phyloP scores from a whole-genome alignment of 352 stramenopile species.

The Globisporangium heterothallicum region DNA sequence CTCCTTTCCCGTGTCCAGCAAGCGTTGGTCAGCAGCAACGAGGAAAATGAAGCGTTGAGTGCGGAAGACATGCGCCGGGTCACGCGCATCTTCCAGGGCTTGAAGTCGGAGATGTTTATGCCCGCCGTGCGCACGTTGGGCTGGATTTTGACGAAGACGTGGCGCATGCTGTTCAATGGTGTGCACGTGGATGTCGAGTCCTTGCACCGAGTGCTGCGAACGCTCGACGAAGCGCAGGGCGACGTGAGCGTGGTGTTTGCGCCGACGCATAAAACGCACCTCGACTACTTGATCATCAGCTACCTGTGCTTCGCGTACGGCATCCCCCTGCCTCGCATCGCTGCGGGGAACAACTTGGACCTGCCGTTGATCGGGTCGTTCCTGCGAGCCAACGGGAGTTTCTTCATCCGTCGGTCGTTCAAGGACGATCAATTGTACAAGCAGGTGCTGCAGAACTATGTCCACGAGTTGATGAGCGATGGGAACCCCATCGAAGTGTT shows the following conservation, averaged over 20 bases:
- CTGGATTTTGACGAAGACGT: conserved; percentile 77
- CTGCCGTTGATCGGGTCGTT: conserved; percentile 76
- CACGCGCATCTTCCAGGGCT: conserved; percentile 47
- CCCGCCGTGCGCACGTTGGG: conserved; percentile 66
- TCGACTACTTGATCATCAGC: conserved; percentile 90
- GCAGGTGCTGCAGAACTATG: conserved; percentile 79
- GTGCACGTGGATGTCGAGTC: conserved; percentile 69
- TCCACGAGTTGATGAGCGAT: conserved; percentile 75
- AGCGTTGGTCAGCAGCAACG: not conserved
- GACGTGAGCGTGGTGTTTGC: conserved; percentile 78
- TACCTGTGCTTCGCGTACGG: conserved; percentile 88
- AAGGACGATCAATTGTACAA: conserved; percentile 71
- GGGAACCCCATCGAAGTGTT: conserved; percentile 87
- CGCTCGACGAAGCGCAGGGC: conserved; percentile 27
- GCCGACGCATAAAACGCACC: conserved; percentile 85
- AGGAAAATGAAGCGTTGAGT: conserved; percentile 15
- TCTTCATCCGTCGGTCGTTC: conserved; percentile 88
- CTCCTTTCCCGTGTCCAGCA: conserved; percentile 32
- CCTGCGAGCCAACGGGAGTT: conserved; percentile 80
- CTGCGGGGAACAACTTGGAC: conserved; percentile 85
- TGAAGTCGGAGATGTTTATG: conserved; percentile 76
- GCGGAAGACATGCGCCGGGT: conserved; percentile 27
- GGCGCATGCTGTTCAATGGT: conserved; percentile 66
- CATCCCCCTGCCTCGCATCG: conserved; percentile 80
- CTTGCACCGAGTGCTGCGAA: conserved; percentile 45